Conservation (phyloP, 2,329 filamentous ascomycete species). For the Aureobasidium sp. region DNA sequence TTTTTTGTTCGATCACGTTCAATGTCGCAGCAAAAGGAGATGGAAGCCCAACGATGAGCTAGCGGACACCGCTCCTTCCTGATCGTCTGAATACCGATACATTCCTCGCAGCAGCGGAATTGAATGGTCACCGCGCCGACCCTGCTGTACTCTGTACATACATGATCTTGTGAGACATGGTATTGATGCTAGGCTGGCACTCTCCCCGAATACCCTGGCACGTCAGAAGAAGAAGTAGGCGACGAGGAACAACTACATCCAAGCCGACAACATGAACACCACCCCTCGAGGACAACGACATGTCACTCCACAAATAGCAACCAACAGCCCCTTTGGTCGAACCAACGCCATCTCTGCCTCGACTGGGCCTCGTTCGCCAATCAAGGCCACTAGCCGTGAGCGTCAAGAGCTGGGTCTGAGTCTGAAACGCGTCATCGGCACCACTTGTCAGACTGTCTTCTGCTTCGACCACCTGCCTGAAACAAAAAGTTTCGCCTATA, state of each 20-base stretch:
- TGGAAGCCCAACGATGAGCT: not conserved
- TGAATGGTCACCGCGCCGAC: not conserved
- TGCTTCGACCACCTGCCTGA: constrained; percentile 76
- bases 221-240: not conserved
- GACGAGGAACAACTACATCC: not conserved
- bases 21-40: not conserved
- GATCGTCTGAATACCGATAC: not conserved
- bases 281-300: constrained; percentile 9
- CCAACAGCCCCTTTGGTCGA: not conserved
- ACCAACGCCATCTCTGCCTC: not conserved
- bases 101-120: constrained; percentile 5
- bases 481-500: constrained; percentile 71
- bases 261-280: not conserved
- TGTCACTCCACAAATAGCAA: not conserved
- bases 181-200: constrained; percentile 17
- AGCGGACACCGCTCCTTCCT: not conserved
- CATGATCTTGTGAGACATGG: constrained; percentile 15
- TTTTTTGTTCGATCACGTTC: not conserved
- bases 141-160: not conserved
- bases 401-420: constrained; percentile 16
- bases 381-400: not conserved
- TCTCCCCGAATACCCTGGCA: constrained; percentile 20
- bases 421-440: constrained; percentile 68
- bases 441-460: constrained; percentile 75
- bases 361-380: constrained; percentile 7